Evolutionary conservation across 192 early-diverging fungal species (phyloP).

Genomic region (Mortierella alpina): DNA sequence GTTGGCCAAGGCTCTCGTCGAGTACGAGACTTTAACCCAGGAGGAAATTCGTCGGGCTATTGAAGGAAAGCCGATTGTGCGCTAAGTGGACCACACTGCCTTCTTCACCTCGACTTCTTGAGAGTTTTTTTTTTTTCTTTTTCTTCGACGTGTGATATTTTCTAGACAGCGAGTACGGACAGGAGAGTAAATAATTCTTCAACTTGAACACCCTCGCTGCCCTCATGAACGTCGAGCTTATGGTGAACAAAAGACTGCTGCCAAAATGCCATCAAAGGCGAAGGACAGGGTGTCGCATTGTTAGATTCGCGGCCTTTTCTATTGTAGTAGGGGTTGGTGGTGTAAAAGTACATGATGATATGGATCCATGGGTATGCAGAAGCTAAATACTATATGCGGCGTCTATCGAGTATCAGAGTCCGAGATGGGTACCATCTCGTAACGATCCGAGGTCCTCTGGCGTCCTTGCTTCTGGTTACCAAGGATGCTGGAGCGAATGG

Average conservation of each 20-base stretch:
- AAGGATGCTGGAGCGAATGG: slow-evolving; percentile 25
- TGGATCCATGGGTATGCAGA: background rate
- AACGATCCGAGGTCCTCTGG: slow-evolving; percentile 53
- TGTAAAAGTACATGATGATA: background rate
- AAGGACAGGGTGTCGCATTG: no score
- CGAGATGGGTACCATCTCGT: slow-evolving; percentile 45
- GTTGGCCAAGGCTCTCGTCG: slow-evolving; percentile 91
- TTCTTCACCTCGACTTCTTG: background rate
- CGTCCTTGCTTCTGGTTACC: slow-evolving; percentile 38
- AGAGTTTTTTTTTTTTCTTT: background rate
- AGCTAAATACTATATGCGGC: background rate
- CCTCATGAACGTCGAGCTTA: no score
- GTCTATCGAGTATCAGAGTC: slow-evolving; percentile 31
- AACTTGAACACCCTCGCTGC: no score
- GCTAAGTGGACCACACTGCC: background rate
- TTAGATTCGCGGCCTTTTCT: no score
- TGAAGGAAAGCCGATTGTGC: slow-evolving; percentile 71
- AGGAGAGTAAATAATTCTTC: no score
- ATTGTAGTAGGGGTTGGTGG: no score
- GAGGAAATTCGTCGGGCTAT: slow-evolving; percentile 88
- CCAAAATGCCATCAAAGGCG: no score
- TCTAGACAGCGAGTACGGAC: no score
- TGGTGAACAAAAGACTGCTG: no score
- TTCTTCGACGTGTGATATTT: slow-evolving; percentile 3
- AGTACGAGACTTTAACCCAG: slow-evolving; percentile 92